Base-by-base conservation (phyloP, 1,139 yeast species). In the Geotrichum macrosporum region DNA sequence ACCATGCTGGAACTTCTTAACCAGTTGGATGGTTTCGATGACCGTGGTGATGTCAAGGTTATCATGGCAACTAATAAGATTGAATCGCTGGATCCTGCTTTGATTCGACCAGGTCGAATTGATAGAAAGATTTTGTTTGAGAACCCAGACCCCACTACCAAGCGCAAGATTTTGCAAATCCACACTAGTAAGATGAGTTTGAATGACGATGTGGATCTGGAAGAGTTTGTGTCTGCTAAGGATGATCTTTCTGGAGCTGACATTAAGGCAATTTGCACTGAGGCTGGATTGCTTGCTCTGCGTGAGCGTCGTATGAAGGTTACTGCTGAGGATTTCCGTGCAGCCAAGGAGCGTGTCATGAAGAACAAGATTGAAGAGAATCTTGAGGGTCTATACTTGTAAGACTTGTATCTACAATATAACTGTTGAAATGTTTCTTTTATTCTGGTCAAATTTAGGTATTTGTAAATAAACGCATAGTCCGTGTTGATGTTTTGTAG, bases 241-340 rank as follows among this genome's bases (percentile, higher is more conserved):
- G 98, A 92, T 65, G 98, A 92, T 56, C 73, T 92, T 54, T 85
- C 96, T 15, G 99, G 99, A 50, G 99, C 99, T 9, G 98, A 94
- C 67, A 92, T 92, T 61, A 92, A 92, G 72, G 98, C 98, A 26
- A 85, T 94, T 70, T 89, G 97, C 68, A 89, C 98, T 1, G 97
- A 92, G 67, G 97, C 97, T 1, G 99, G 98, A 49, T 74, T 94
- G 62, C 75, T 92, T 60, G 98, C 98, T 4, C 75, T 94, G 63
- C 80, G 98, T 70, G 98, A 94, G 68, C 83, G 98, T 69, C 81
- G 98, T 72, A 92, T 92, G 97, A 94, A 87, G 72, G 98, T 94
- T 35, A 86, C 89, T 42, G 94, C 94, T 24, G 89, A 86, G 53
- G 98, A 94, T 66, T 94, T 94, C 74, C 81, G 84, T 64, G 80